A percentile compares a stretch with the other conserved stretches of the same genome.
Evolutionary conservation across 345 rosid genomes (phyloP).

Genomic region (Isatis tinctoria): DNA sequence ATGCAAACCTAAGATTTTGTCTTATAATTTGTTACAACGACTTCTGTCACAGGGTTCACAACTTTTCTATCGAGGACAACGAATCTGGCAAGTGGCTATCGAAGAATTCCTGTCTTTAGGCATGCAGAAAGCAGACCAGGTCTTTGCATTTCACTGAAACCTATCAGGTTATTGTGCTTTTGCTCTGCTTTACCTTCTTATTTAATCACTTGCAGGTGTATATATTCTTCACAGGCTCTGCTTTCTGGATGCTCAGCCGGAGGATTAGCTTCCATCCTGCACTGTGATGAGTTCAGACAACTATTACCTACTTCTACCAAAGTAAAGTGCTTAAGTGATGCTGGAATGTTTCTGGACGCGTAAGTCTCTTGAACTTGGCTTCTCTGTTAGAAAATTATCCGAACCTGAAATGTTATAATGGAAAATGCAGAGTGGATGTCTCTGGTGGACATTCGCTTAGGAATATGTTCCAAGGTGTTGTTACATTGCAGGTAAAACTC

Average conservation of each 20-base stretch:
- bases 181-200: neutral
- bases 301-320: slow-evolving; percentile 52
- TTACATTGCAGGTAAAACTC: slow-evolving; percentile 62
- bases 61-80: slow-evolving; percentile 73
- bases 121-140: slow-evolving; percentile 75
- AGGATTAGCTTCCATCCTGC: slow-evolving; percentile 77
- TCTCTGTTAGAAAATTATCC: neutral
- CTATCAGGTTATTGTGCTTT: neutral
- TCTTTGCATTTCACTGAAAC: slow-evolving; percentile 12
- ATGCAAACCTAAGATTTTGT: neutral
- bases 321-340: slow-evolving; percentile 91
- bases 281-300: slow-evolving; percentile 66
- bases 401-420: slow-evolving; percentile 11
- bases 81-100: slow-evolving; percentile 75
- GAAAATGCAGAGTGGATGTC: slow-evolving; percentile 58
- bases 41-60: slow-evolving; percentile 33
- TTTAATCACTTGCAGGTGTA: slow-evolving; percentile 1
- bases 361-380: slow-evolving; percentile 22
- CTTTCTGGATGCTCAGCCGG: slow-evolving; percentile 98
- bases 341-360: slow-evolving; percentile 92
- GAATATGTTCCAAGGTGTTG: slow-evolving; percentile 62
- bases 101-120: slow-evolving; percentile 63
- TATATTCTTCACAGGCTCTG: slow-evolving; percentile 53
- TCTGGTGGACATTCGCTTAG: slow-evolving; percentile 69
- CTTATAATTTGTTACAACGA: neutral